Conservation (phyloP, 225 moss, liverwort and hornwort species). For the Straminergon stramineum region DNA sequence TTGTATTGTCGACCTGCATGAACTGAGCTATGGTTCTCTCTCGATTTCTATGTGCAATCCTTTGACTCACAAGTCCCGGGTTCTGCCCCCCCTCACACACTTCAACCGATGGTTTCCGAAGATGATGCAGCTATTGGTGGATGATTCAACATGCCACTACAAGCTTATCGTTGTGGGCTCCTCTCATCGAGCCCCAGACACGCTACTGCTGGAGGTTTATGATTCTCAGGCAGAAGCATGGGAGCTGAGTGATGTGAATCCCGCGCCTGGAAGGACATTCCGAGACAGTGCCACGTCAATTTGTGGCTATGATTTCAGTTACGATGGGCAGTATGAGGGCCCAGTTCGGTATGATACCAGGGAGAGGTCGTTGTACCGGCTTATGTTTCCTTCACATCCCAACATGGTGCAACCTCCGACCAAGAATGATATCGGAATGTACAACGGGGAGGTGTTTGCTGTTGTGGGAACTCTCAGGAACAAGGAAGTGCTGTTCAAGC, state of each 20-base stretch:
- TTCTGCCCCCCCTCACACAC: conserved; percentile 11
- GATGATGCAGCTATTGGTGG: conserved; percentile 19
- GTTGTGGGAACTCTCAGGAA: conserved; percentile 17
- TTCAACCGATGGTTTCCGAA: conserved; percentile 26
- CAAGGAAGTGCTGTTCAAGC: conserved; percentile 17
- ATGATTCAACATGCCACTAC: conserved; percentile 8
- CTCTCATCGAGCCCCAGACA: conserved; percentile 7
- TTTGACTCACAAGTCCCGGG: conserved; percentile 1
- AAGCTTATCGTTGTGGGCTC: conserved; percentile 19
- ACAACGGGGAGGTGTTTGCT: conserved; percentile 7
- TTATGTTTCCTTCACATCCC: conserved; percentile 11
- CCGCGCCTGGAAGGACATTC: conserved; percentile 14
- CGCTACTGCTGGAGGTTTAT: conserved; percentile 16
- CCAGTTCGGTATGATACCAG: conserved; percentile 10
- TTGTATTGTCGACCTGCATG: conserved; percentile 21
- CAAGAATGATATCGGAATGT: conserved; percentile 23
- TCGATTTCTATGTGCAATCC: conserved; percentile 27
- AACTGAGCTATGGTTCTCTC: conserved; percentile 22
- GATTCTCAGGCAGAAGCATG: conserved; percentile 10
- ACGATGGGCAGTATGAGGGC: conserved; percentile 26
- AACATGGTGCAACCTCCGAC: conserved; percentile 25
- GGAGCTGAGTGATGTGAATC: conserved; percentile 17
- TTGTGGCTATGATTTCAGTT: conserved; percentile 20
- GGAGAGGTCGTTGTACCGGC: conserved; percentile 7
- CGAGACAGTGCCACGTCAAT: conserved; percentile 5